A percentile compares a stretch with the other conserved stretches of the same genome.
Evolutionary conservation across 1,284 basidiomycete species (phyloP).

Genomic region (Bjerkandera adusta): DNA sequence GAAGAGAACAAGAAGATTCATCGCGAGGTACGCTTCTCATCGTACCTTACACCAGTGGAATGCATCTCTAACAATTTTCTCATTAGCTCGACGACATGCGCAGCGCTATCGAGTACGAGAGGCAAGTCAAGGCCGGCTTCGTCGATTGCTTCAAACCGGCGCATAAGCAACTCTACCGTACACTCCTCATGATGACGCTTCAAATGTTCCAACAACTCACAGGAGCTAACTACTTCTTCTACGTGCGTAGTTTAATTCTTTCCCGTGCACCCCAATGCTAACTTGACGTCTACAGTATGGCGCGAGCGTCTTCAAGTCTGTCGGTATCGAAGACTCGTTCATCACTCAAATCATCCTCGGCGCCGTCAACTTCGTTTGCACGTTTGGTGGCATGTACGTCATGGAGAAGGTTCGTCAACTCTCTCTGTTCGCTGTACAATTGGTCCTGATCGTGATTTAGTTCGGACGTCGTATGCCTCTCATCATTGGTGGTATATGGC

Average conservation of each 20-base stretch:
- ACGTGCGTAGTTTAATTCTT: slow-evolving; percentile 30
- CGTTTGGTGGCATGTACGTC: slow-evolving; percentile 67
- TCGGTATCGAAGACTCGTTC: slow-evolving; percentile 67
- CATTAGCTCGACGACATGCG: slow-evolving; percentile 45
- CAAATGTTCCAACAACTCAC: slow-evolving; percentile 79
- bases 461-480: slow-evolving; percentile 63
- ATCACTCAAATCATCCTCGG: slow-evolving; percentile 74
- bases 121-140: slow-evolving; percentile 48
- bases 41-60: neutral
- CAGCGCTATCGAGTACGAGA: slow-evolving; percentile 46
- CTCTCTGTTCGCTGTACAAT: neutral
- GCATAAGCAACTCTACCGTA: slow-evolving; percentile 60
- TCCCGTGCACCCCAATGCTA: neutral
- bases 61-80: neutral
- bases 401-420: slow-evolving; percentile 53
- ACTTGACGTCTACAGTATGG: slow-evolving; percentile 42
- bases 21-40: slow-evolving; percentile 35
- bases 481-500: slow-evolving; percentile 72
- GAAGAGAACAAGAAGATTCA: slow-evolving; percentile 43
- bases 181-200: slow-evolving; percentile 62
- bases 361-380: slow-evolving; percentile 68
- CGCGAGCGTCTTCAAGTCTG: slow-evolving; percentile 65
- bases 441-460: slow-evolving; percentile 31
- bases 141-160: slow-evolving; percentile 54
- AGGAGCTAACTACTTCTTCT: slow-evolving; percentile 70